phyloP scores from a whole-genome alignment of 257 asterid genomes.

The Cinchona pubescens region DNA sequence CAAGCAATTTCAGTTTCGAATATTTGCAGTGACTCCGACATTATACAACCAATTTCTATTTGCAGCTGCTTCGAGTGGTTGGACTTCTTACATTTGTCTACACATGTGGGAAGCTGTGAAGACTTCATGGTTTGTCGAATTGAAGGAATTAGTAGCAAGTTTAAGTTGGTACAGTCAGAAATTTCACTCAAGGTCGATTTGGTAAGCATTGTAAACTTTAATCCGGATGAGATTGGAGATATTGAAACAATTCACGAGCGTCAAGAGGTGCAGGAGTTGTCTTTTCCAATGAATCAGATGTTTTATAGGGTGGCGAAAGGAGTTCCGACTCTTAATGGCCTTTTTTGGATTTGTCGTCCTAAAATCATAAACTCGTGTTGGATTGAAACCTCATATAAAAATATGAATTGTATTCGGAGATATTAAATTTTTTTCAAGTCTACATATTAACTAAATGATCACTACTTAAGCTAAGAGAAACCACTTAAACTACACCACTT shows the following conservation, averaged over 20 bases:
- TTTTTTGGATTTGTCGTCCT: background rate
- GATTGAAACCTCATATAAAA: background rate
- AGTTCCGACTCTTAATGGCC: background rate
- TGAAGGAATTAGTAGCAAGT: background rate
- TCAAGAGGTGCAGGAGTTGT: background rate
- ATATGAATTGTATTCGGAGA: background rate
- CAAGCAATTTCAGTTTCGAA: background rate
- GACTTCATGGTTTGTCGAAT: background rate
- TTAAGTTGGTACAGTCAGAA: background rate
- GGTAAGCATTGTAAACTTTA: no score
- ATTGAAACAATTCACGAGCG: no score
- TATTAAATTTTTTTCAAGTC: background rate
- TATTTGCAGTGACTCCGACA: rapidly evolving
- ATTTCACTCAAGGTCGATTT: background rate
- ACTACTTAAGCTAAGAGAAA: no score
- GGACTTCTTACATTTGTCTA: background rate
- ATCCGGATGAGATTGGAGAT: background rate
- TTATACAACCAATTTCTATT: background rate
- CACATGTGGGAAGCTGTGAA: background rate
- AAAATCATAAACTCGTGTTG: background rate
- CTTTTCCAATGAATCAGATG: background rate
- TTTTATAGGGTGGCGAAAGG: background rate
- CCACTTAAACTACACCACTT: no score
- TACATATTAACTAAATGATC: no score
- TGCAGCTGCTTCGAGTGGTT: background rate